Percentiles rank a stretch among this genome's conserved stretches.
Evolutionary conservation across 352 stramenopile genomes (phyloP).

Genomic region (Pythium aristosporum): DNA sequence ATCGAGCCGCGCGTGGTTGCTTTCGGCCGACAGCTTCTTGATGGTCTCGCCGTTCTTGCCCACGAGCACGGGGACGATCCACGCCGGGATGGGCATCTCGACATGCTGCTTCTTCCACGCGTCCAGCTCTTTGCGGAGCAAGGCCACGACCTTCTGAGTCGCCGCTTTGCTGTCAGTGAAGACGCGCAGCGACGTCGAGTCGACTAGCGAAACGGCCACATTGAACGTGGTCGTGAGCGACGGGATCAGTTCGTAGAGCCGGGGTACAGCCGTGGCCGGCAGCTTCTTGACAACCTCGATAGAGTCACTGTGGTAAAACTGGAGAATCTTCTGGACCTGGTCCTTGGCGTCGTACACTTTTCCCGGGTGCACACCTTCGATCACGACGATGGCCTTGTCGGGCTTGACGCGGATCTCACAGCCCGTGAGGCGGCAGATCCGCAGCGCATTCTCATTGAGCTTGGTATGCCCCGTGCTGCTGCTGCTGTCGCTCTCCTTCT

Average conservation of each 20-base stretch:
- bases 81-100: slow-evolving; percentile 55
- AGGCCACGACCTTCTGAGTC: slow-evolving; percentile 40
- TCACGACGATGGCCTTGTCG: slow-evolving; percentile 38
- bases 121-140: slow-evolving; percentile 48
- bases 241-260: slow-evolving; percentile 64
- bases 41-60: slow-evolving; percentile 80
- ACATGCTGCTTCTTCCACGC: slow-evolving; percentile 70
- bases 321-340: slow-evolving; percentile 68
- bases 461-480: slow-evolving; percentile 10
- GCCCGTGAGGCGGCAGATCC: slow-evolving; percentile 71
- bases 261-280: slow-evolving; percentile 44
- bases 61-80: slow-evolving; percentile 67
- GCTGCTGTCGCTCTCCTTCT: slow-evolving; percentile 34
- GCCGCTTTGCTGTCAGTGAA: slow-evolving; percentile 66
- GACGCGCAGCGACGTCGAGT: slow-evolving; percentile 56
- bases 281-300: slow-evolving; percentile 52
- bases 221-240: slow-evolving; percentile 48
- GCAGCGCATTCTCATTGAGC: slow-evolving; percentile 75
- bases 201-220: slow-evolving; percentile 60
- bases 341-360: slow-evolving; percentile 77
- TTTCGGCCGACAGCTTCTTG: slow-evolving; percentile 64
- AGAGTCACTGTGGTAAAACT: slow-evolving; percentile 75
- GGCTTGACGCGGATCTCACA: slow-evolving; percentile 70
- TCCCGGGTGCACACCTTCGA: slow-evolving; percentile 58
- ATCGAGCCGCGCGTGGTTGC: slow-evolving; percentile 54